Conservation (phyloP, 768 basidiomycete genomes). For the Rhodocollybia butyracea region DNA sequence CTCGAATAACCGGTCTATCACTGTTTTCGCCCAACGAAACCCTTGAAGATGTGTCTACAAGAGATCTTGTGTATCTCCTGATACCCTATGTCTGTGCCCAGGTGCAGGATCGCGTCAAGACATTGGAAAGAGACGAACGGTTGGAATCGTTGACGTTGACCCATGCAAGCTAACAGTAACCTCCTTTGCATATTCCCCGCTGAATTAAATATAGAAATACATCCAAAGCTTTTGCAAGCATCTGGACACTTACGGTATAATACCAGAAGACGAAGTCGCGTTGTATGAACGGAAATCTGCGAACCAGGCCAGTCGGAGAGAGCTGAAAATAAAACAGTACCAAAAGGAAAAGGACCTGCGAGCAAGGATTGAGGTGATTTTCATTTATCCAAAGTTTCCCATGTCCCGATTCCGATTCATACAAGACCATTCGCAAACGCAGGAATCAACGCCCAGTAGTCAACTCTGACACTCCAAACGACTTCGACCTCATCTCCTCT, state of each 20-base stretch:
- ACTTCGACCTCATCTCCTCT: constrained; percentile 63
- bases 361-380: constrained; percentile 58
- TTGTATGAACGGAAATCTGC: constrained; percentile 49
- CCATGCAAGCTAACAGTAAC: constrained; percentile 44
- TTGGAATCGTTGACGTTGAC: constrained; percentile 50
- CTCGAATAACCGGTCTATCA: constrained; percentile 55
- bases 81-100: constrained; percentile 70
- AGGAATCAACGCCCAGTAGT: constrained; percentile 36
- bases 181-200: not conserved
- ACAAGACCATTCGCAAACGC: constrained; percentile 54
- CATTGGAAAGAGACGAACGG: constrained; percentile 56
- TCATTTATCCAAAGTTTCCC: not conserved
- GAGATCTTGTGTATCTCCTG: constrained; percentile 71
- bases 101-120: constrained; percentile 55
- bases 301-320: constrained; percentile 72
- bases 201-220: constrained; percentile 36
- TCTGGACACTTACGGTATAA: constrained; percentile 64
- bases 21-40: constrained; percentile 85
- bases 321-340: constrained; percentile 89
- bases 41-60: constrained; percentile 78
- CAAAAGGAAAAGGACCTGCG: constrained; percentile 82
- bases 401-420: not conserved
- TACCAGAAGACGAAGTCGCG: constrained; percentile 56
- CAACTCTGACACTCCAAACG: constrained; percentile 30
- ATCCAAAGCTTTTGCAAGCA: constrained; percentile 42